Conservation (phyloP, 495 filamentous ascomycete genomes). For the Talaromyces wortmannii region DNA sequence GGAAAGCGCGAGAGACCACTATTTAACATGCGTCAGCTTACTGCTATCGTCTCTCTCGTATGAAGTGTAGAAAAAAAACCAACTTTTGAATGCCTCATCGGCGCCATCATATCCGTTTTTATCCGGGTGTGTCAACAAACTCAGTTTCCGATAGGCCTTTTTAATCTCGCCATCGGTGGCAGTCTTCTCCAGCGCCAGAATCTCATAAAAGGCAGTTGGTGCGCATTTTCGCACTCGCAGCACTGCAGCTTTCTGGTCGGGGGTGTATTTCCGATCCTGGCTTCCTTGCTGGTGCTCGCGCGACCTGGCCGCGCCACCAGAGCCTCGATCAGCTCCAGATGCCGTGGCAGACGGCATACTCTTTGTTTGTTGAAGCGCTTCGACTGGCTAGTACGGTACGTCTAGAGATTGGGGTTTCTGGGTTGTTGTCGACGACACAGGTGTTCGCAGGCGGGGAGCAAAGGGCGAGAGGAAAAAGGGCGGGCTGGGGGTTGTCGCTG, state of each 20-base stretch:
- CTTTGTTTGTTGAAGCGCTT: neutral
- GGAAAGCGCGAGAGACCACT: conserved; percentile 93
- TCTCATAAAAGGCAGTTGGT: conserved; percentile 90
- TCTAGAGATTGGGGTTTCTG: neutral
- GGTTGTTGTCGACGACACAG: neutral
- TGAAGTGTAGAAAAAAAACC: conserved; percentile 18
- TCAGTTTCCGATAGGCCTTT: conserved; percentile 93
- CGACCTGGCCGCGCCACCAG: conserved; percentile 57
- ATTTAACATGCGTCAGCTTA: neutral
- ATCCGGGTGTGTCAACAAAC: conserved; percentile 91
- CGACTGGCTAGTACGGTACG: neutral
- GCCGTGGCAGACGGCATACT: conserved; percentile 72
- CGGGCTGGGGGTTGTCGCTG: neutral
- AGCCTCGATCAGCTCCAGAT: conserved; percentile 59
- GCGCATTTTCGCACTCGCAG: conserved; percentile 77
- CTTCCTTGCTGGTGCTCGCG: conserved; percentile 92
- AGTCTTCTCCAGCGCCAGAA: conserved; percentile 67
- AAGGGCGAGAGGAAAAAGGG: neutral
- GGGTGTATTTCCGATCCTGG: conserved; percentile 80
- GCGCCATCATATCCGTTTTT: conserved; percentile 98
- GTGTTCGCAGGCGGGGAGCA: neutral
- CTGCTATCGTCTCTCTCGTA: too few relatives aligned
- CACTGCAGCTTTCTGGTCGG: conserved; percentile 85
- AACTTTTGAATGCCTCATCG: conserved; percentile 93
- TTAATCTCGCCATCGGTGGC: conserved; percentile 82